phyloP scores from a whole-genome alignment of 2,329 filamentous ascomycete genomes.

The Lithohypha guttulata region DNA sequence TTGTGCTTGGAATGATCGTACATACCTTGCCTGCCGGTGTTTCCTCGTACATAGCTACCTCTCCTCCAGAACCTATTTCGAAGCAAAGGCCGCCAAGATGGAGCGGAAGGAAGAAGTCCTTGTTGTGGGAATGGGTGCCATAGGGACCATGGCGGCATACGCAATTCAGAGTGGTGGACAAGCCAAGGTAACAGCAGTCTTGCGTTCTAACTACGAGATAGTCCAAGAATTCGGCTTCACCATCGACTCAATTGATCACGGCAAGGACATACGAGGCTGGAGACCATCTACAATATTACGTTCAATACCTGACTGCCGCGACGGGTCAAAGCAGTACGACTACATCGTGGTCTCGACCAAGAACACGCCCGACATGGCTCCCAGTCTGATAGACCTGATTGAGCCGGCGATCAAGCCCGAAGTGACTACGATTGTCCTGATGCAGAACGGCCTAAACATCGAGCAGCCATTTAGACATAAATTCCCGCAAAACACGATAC shows the following conservation, averaged over 20 bases:
- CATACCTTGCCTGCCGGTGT: no score
- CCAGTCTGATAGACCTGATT: constrained; percentile 40
- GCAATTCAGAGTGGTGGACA: constrained; percentile 43
- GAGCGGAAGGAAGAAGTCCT: constrained; percentile 35
- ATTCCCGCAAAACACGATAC: constrained; percentile 43
- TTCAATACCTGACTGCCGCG: constrained; percentile 36
- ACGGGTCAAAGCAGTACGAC: constrained; percentile 34
- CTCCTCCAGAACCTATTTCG: no score
- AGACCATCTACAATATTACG: constrained; percentile 40
- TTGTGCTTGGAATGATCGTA: no score
- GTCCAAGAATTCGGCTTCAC: constrained; percentile 42
- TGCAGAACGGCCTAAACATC: constrained; percentile 56
- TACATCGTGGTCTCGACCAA: constrained; percentile 50
- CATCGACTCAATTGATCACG: constrained; percentile 48
- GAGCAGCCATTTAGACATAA: constrained; percentile 41
- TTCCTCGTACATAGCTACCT: no score
- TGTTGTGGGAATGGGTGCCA: constrained; percentile 46
- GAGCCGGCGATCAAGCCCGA: constrained; percentile 41
- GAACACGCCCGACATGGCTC: constrained; percentile 45
- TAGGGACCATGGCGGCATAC: constrained; percentile 48
- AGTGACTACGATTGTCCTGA: constrained; percentile 44
- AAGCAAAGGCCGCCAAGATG: no score
- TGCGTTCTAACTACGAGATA: constrained; percentile 46
- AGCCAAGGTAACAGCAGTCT: constrained; percentile 43
- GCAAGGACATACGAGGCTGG: constrained; percentile 36